A percentile compares a stretch with the other conserved stretches of the same genome.
These are phyloP conservation scores for Melampsora larici-populina DNA, from an alignment of 1,284 basidiomycete genomes.

Conservation along the genomic window DNA sequence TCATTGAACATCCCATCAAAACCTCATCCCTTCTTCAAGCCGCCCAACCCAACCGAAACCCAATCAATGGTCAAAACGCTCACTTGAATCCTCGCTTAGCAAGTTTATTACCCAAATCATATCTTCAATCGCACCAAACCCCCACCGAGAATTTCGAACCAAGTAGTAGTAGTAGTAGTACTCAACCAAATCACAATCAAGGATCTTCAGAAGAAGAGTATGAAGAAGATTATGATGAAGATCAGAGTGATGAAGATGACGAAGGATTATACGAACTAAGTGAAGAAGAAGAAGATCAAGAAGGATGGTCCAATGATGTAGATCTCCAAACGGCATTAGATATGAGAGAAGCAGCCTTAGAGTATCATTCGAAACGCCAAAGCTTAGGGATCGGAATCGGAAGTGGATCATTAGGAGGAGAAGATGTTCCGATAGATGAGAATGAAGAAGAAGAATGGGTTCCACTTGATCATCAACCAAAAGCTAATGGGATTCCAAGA, in stretches of 20 bases:
- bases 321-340: slow-evolving; percentile 40
- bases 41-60: neutral
- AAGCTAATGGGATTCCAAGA: slow-evolving; percentile 25
- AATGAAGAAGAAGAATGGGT: slow-evolving; percentile 41
- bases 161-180: slow-evolving; percentile 10
- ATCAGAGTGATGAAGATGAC: slow-evolving; percentile 10
- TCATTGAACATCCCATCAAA: slow-evolving; percentile 21
- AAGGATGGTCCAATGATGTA: slow-evolving; percentile 24
- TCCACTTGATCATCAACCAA: slow-evolving; percentile 9
- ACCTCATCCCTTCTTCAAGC: no score
- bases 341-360: slow-evolving; percentile 34
- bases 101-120: slow-evolving; percentile 23
- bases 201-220: neutral
- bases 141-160: neutral
- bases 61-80: slow-evolving; percentile 33
- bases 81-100: slow-evolving; percentile 32
- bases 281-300: slow-evolving; percentile 20
- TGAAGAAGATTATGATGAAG: slow-evolving; percentile 20
- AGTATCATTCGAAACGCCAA: slow-evolving; percentile 42
- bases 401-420: slow-evolving; percentile 34
- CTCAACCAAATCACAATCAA: neutral
- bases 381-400: slow-evolving; percentile 31
- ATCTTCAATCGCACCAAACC: neutral
- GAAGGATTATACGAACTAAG: slow-evolving; percentile 8
- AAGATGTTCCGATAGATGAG: slow-evolving; percentile 1